Evolutionary conservation across 768 basidiomycete genomes (phyloP), one percentile per base, ranked within the genome.

Genomic region (Boletus eberwhitei): DNA sequence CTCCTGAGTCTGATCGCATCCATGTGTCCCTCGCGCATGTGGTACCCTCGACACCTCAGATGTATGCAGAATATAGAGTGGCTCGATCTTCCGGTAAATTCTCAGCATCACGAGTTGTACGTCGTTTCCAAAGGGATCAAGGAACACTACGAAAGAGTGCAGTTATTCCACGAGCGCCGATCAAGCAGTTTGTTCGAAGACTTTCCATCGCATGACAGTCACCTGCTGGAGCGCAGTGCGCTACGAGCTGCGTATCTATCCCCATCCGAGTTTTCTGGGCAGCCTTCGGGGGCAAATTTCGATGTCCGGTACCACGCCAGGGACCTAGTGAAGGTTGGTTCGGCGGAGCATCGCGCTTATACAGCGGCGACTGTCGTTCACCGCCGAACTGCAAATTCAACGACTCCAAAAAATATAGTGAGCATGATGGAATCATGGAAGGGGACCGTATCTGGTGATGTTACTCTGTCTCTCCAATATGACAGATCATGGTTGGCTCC

Each of bases 61-160:
- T 62, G 58, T 22, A 80, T 79, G 77, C 74, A 80, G 57, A 68
- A 56, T 2, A 70, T 78, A 0, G 24, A 63, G 11, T 63, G 77
- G 78, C 50, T 19, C 31, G 11, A 31, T 11, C 31, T 31, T 9
- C 31, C 31, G 31, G 31, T 11, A 11, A 9, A 31, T 31, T 58
- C 71, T 3, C 76, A 77, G 45, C 71, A 74, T 49, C 59, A 66
- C 48, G 65, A 51, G 3, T 63, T 76, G 43, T 59, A 63, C 31
- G 5, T 53, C 16, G 52, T 59, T 17, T 58, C 64, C 6, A 57
- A 62, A n/a, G 60, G 53, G 11, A 75, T 78, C 47, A 54, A 74
- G 29, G 53, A 66, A 1, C 66, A 69, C 41, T 59, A 53, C 29
- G 50, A 61, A 48, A 48, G 46, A 4, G 50, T 67, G 8, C 55